Conservation (phyloP, 352 stramenopile genomes). For the Phytophthora lateralis region DNA sequence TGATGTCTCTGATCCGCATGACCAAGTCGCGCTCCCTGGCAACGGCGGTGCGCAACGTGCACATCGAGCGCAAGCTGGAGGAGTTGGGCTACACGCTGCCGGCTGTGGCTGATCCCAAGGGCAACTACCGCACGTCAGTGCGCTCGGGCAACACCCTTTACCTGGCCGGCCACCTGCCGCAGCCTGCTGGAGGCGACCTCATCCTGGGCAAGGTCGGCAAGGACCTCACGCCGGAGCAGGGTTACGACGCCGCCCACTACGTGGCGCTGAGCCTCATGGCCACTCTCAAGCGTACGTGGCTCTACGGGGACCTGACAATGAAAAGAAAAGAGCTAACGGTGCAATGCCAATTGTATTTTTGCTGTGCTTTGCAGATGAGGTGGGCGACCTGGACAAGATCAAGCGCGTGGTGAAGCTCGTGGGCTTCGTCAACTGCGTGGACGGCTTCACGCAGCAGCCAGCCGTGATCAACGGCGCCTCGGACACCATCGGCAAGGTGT, state of each 20-base stretch:
- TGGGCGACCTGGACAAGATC: constrained; percentile 93
- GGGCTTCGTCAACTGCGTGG: constrained; percentile 96
- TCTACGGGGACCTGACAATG: neutral
- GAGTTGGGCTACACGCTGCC: constrained; percentile 88
- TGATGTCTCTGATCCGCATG: constrained; percentile 41
- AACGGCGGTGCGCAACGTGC: constrained; percentile 59
- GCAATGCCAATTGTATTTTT: neutral
- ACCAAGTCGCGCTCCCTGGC: constrained; percentile 31
- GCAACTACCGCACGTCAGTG: constrained; percentile 90
- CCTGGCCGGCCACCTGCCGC: constrained; percentile 82
- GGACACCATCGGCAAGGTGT: constrained; percentile 93
- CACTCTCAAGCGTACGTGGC: constrained; percentile 86
- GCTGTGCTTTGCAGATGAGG: constrained; percentile 51
- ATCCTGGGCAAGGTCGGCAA: constrained; percentile 90
- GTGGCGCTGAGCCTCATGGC: constrained; percentile 91
- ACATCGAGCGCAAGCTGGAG: constrained; percentile 85
- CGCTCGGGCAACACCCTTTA: constrained; percentile 87
- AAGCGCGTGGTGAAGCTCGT: constrained; percentile 96
- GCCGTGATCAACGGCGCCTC: constrained; percentile 96
- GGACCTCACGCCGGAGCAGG: constrained; percentile 89
- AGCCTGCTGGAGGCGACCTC: constrained; percentile 73
- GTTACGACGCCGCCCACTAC: constrained; percentile 90
- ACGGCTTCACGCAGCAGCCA: constrained; percentile 92
- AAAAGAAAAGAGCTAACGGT: neutral
- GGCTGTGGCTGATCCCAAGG: constrained; percentile 84